Evolutionary conservation across 257 asterid species (phyloP), one percentile per base, ranked within the genome.

Genomic region (Fraxinus cuspidata): DNA sequence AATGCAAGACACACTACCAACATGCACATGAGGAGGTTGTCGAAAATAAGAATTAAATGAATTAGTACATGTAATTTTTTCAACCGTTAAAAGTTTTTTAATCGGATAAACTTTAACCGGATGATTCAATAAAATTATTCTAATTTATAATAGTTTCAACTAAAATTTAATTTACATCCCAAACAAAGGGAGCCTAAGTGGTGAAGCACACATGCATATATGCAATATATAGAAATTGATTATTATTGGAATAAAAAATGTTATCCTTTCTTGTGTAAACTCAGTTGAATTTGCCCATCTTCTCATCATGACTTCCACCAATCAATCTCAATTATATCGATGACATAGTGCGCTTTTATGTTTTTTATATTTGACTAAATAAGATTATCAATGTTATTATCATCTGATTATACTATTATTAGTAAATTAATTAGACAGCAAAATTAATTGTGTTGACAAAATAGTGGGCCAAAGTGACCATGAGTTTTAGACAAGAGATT

Each of bases 231-330:
- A 64, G 18, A 27, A 64, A 64, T 2, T 0, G 13, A 40, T 40
- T 40, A 40, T 40, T 42, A n/a, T 72, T 72, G 47, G 31, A 76
- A 12, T 65, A 75, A n/a, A 77, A 74, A 80, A 86, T 27, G 77
- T 83, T 86, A 82, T 79, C 83, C 71, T 71, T 5, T 12, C 38
- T 5, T 63, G 72, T 75, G 71, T 75, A 77, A 82, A 68, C 81
- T 75, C 76, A 68, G 76, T 75, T 72, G 68, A 58, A 74, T 73
- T 85, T 74, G 72, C 77, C 74, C 80, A 85, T 42, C 72, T 73
- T 68, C 80, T 51, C 70, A 83, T 80, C 82, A 84, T 80, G 83
- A 77, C 81, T 75, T 80, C 86, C 88, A 86, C 87, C 81, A 75
- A 53, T 34, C n/a, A 70, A 66, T 53, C 16, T 63, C 69, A 63